phyloP scores from a whole-genome alignment of 2,329 filamentous ascomycete genomes.

The Fusarium xyrophilum region DNA sequence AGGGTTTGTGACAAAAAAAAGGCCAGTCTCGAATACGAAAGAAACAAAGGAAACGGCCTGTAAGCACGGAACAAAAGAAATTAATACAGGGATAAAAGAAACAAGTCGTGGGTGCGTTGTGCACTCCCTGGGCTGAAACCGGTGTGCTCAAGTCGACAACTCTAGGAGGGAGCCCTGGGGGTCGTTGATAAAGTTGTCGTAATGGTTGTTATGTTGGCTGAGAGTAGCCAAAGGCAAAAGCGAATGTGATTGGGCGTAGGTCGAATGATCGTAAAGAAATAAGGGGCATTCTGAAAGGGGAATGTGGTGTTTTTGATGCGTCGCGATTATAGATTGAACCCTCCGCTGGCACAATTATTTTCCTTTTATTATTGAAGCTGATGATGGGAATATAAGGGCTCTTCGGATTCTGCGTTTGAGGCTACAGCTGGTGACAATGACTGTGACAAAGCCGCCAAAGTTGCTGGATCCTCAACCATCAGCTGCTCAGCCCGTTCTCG shows the following conservation, averaged over 20 bases:
- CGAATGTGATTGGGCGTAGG: slow-evolving; percentile 11
- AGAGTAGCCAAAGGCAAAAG: slow-evolving; percentile 10
- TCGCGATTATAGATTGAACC: slow-evolving; percentile 16
- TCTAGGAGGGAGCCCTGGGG: slow-evolving; percentile 15
- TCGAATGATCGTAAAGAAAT: slow-evolving; percentile 11
- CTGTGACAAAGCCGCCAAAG: slow-evolving; percentile 58
- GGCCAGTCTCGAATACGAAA: slow-evolving; percentile 26
- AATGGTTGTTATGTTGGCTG: background rate
- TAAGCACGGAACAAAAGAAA: slow-evolving; percentile 35
- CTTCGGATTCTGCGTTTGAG: slow-evolving; percentile 38
- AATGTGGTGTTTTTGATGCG: slow-evolving; percentile 10
- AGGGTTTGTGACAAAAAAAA: slow-evolving; percentile 29
- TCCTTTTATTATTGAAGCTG: slow-evolving; percentile 58
- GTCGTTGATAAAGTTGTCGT: slow-evolving; percentile 18
- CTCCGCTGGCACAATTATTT: slow-evolving; percentile 8
- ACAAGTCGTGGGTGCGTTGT: slow-evolving; percentile 32
- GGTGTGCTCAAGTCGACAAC: slow-evolving; percentile 28
- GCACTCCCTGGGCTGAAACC: slow-evolving; percentile 33
- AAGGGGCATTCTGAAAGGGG: background rate
- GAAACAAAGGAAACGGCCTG: slow-evolving; percentile 33
- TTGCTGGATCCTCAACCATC: slow-evolving; percentile 50
- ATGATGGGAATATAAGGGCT: slow-evolving; percentile 53
- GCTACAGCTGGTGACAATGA: slow-evolving; percentile 58
- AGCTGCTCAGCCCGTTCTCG: slow-evolving; percentile 78
- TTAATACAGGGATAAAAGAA: slow-evolving; percentile 31